Evolutionary conservation across 768 basidiomycete genomes (phyloP).

Genomic region (Sporobolomyces phaffii): DNA sequence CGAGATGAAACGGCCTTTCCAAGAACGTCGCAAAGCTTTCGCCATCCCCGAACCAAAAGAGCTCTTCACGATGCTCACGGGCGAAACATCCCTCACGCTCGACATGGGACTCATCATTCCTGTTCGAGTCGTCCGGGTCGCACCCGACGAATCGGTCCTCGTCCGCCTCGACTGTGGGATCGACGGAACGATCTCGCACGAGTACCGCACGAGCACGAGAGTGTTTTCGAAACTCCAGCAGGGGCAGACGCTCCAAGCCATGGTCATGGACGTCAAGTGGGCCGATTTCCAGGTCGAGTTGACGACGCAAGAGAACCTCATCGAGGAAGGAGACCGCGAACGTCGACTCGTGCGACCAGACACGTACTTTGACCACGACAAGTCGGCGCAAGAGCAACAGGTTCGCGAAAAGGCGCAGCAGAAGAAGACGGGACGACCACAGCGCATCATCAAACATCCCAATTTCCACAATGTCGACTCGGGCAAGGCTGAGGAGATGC

Average conservation of each 20-base stretch:
- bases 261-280: conserved; percentile 64
- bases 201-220: conserved; percentile 52
- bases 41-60: conserved; percentile 64
- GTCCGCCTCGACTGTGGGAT: conserved; percentile 89
- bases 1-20: conserved; percentile 73
- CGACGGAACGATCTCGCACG: conserved; percentile 66
- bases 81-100: conserved; percentile 76
- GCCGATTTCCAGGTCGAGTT: conserved; percentile 67
- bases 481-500: conserved; percentile 75
- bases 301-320: conserved; percentile 50
- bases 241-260: conserved; percentile 71
- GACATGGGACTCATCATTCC: conserved; percentile 69
- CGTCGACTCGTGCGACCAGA: conserved; percentile 31
- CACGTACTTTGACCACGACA: conserved; percentile 43
- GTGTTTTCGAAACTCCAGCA: conserved; percentile 47
- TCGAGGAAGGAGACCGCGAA: conserved; percentile 48
- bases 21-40: conserved; percentile 67
- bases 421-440: conserved; percentile 65
- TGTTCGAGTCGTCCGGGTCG: conserved; percentile 49
- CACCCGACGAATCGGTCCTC: conserved; percentile 39
- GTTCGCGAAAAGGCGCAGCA: conserved; percentile 55
- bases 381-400: conserved; percentile 33
- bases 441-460: conserved; percentile 91
- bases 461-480: conserved; percentile 96
- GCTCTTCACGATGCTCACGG: conserved; percentile 87